Evolutionary conservation across 2,329 filamentous ascomycete species (phyloP).

Genomic region (Drechslera avenae): DNA sequence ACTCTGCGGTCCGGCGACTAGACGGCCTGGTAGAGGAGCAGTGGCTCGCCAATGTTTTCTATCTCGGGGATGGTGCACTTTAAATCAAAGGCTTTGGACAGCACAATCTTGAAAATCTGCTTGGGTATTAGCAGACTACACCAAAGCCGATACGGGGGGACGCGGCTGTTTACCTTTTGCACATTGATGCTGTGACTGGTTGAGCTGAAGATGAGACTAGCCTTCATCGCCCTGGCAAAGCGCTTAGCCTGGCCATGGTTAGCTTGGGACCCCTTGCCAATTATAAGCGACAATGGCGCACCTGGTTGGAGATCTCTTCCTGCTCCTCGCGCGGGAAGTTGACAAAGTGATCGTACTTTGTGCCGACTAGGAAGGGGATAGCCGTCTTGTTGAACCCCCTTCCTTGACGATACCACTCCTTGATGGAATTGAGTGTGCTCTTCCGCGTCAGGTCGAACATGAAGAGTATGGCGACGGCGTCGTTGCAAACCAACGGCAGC

Average conservation of each 20-base stretch:
- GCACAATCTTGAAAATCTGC: conserved; percentile 99
- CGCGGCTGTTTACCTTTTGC: conserved; percentile 73
- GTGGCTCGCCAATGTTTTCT: conserved; percentile 93
- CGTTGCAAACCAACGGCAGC: conserved; percentile 98
- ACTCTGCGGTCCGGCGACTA: conserved; percentile 33
- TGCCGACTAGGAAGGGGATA: conserved; percentile 96
- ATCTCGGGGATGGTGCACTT: conserved; percentile 99
- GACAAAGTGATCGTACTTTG: conserved; percentile 99
- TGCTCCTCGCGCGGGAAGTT: conserved; percentile 98
- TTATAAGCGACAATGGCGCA: conserved; percentile 47
- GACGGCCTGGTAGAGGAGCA: conserved; percentile 76
- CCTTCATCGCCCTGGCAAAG: conserved; percentile 98
- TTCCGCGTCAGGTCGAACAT: conserved; percentile 99
- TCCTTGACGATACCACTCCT: conserved; percentile 98
- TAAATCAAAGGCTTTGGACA: conserved; percentile 97
- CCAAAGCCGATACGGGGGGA: not conserved
- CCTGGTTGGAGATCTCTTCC: conserved; percentile 97
- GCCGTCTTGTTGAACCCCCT: conserved; percentile 99
- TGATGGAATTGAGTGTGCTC: conserved; percentile 98
- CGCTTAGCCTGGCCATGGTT: conserved; percentile 71
- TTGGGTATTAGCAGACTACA: conserved; percentile 36
- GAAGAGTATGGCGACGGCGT: conserved; percentile 97
- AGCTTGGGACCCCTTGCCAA: not conserved
- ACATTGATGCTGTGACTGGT: conserved; percentile 99
- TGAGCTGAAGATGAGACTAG: conserved; percentile 96